phyloP scores from a whole-genome alignment of 2,329 filamentous ascomycete genomes.

The Colletotrichum echinochloae region DNA sequence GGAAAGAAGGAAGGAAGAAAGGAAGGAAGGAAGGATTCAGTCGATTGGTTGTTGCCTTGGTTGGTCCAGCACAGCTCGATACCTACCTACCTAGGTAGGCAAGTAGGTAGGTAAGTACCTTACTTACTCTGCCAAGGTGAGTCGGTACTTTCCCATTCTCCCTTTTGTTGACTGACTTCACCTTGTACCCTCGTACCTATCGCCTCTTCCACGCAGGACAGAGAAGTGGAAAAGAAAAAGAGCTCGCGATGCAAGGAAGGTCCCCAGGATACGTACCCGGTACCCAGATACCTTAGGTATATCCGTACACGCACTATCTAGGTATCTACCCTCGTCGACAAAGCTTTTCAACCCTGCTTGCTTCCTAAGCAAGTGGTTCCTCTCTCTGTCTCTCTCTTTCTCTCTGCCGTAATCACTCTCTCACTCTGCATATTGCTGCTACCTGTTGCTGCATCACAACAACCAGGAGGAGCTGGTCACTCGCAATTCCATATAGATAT shows the following conservation, averaged over 20 bases:
- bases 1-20: not conserved
- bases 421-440: constrained; percentile 3
- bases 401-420: not conserved
- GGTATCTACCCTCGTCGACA: not conserved
- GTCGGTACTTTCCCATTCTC: not conserved
- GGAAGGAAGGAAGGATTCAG: not conserved
- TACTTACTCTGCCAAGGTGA: not conserved
- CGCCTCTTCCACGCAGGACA: not conserved
- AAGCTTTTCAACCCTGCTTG: not conserved
- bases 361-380: not conserved
- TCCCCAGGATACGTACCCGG: constrained; percentile 14
- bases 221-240: not conserved
- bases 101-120: too few species aligned
- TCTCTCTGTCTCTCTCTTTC: not conserved
- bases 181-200: constrained; percentile 7
- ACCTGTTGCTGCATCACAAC: not conserved
- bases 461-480: not conserved
- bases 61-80: not conserved
- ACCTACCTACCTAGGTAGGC: not conserved
- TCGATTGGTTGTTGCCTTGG: not conserved
- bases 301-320: not conserved
- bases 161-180: constrained; percentile 3
- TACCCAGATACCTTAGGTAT: too few species aligned
- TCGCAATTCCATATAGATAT: too few species aligned
- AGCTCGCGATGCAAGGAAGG: constrained; percentile 13